Base-by-base conservation (phyloP, 169 alveolate genomes). In the Eimeria falciformis region DNA sequence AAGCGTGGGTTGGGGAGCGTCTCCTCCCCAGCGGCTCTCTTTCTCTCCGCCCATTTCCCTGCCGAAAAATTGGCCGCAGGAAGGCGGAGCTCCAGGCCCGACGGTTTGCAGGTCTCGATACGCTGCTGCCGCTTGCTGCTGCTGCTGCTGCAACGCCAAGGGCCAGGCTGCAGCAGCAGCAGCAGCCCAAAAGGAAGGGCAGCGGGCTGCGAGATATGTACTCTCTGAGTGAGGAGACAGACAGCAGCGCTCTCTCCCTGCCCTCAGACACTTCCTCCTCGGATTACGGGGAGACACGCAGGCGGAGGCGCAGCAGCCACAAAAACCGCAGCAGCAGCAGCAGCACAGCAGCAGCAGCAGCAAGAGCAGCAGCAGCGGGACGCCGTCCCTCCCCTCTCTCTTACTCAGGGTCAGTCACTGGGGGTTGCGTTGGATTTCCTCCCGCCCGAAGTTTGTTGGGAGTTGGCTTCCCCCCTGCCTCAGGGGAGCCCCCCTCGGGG, bases 1-100 rank as follows among this genome's bases (percentile, higher is more conserved):
- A 69, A 29, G 81, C 81, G 53, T 69, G 81, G 81, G 53, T 69
- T 17, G 81, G 47, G 53, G 81, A 69, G 81, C 37, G 23, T 23
- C 29, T 69, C n/a, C 81, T 46, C 33, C 47, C 23, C 25, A 69
- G 37, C 81, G 81, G 81, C 18, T 1, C 7, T 3, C 53, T 27
- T 21, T 23, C 27, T 1, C 81, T 23, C 18, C 23, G 37, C 27
- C 53, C 25, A 18, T 69, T 69, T 37, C 53, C 37, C 29, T 69
- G 81, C n/a, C 18, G 18, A 25, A 69, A 69, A 23, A 27, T 69
- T 17, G 81, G 81, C 29, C 29, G 47, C 9, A 29, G 5, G 53
- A 29, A 40, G 47, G 81, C 81, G 14, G 81, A 69, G 81, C 46
- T 29, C 6, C 81, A 23, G 27, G 81, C 81, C 62, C 7, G 62